phyloP scores from a whole-genome alignment of 805 yeast genomes.

The Groenewaldozyma tartarivorans region DNA sequence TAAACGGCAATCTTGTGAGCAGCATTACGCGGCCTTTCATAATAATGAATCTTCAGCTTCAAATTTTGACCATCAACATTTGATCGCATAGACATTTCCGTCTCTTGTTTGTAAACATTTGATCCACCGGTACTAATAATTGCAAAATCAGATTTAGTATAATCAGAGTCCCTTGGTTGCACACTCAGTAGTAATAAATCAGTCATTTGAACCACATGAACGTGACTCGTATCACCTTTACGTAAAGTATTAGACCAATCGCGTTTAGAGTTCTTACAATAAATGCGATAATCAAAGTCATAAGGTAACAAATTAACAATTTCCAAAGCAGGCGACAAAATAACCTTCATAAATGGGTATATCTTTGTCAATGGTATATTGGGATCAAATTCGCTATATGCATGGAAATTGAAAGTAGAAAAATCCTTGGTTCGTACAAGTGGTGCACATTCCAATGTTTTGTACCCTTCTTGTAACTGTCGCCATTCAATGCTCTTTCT shows the following conservation, averaged over 20 bases:
- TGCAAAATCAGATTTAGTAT: conserved; percentile 59
- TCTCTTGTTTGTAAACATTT: conserved; percentile 50
- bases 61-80: conserved; percentile 60
- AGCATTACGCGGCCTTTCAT: conserved; percentile 30
- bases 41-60: conserved; percentile 55
- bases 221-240: conserved; percentile 58
- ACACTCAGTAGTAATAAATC: conserved; percentile 66
- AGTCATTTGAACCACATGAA: conserved; percentile 71
- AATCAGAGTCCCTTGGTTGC: conserved; percentile 43
- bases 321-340: conserved; percentile 76
- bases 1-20: conserved; percentile 59
- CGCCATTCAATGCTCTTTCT: conserved; percentile 56
- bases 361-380: conserved; percentile 63
- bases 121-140: conserved; percentile 38
- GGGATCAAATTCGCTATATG: conserved; percentile 52
- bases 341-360: conserved; percentile 76
- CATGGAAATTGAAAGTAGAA: conserved; percentile 57
- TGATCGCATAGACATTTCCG: conserved; percentile 36
- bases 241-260: conserved; percentile 57
- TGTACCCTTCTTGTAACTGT: conserved; percentile 38
- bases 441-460: conserved; percentile 53
- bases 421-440: conserved; percentile 17
- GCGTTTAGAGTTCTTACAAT: conserved; percentile 59
- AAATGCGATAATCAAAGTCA: conserved; percentile 64
- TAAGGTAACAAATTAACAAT: conserved; percentile 79